Evolutionary conservation across 1,139 yeast species (phyloP), one percentile per base, ranked within the genome.

Genomic region (Candida tropicalis): DNA sequence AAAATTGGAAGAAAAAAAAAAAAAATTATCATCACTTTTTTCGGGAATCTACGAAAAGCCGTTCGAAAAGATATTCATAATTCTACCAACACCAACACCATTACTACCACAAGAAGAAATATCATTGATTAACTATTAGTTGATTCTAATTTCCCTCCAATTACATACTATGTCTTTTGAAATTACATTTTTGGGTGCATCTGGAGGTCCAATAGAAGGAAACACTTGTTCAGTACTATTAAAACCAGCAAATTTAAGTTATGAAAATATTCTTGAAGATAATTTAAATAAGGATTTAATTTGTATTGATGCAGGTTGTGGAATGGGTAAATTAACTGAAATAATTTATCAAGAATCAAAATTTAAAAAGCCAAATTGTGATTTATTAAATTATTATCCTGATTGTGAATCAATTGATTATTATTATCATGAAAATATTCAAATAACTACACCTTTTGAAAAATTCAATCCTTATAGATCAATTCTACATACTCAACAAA

Each of bases 221-320:
- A 67, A 74, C 16, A 84, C 85, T 3, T 86, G 91, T 50, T 73
- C 88, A 4, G 75, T 82, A 42, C 63, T 89, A 40, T 55, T 89
- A 24, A 85, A 87, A 53, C 84, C 91, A 0, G 56, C 72, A 1
- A 47, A 58, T 3, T 48, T 73, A 1, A 52, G 75, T 0, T 82
- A 72, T 52, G 39, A 52, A 2, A 62, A 68, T 2, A 63, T 78
- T 2, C 36, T 75, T 2, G 44, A 50, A 1, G 55, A 64, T 7
- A 42, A 52, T 22, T 49, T 58, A 29, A 50, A 51, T 39, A 72
- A 75, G 28, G 66, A 75, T 36, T 54, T 85, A 5, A 47, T 86
- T 10, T 79, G 86, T 40, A 62, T 90, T 8, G 97, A 90, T 60
- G 95, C 89, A 2, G 97, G 97, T 0, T 71, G 85, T 5, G 90